Base-by-base conservation (phyloP, 1,284 basidiomycete genomes). In the Leccinum discolor region DNA sequence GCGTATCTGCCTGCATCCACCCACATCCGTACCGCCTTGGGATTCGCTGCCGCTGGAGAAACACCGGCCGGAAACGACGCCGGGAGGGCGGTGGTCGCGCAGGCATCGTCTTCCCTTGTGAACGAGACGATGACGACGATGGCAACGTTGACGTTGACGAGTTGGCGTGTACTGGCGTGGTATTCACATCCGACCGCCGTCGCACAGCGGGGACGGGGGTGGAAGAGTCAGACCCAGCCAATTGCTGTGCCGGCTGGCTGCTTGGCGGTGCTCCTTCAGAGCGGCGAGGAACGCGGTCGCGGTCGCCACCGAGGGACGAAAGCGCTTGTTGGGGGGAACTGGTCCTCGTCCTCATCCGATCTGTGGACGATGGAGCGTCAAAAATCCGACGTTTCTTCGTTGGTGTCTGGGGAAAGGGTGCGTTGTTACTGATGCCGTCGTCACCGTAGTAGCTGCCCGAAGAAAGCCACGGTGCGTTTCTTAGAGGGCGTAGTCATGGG, bases 21-120 rank as follows among this genome's bases (percentile, higher is more conserved):
- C 23, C 23, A 23, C 50, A 76, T 66, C 23, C 61, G 66, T 29
- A 71, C 71, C n/a, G 72, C 69, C 54, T 75, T 77, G 42, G 74
- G 75, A 64, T 76, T 76, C 38, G 74, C 29, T 77, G 67, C 12
- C 73, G 74, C 26, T 78, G 74, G 8, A 78, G 63, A 60, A 77
- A 78, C 54, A 76, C 61, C 0, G 75, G 65, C 7, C 72, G 64
- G 61, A 77, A 78, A 11, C 71, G 71, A 16, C 44, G 44, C 16
- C 66, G 68, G 14, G 62, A 62, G 21, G 47, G 10, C 3, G 26
- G 14, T 4, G 47, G 63, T 5, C 63, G 69, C 4, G 58, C 57
- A 23, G 68, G 72, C 2, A 61, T 65, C 0, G 29, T 2, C n/a
- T 67, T 66, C 3, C 52, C 63, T 35, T 66, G 66, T 4, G 66